Base-by-base conservation (phyloP, 768 basidiomycete species). In the Boletus sensibilis region DNA sequence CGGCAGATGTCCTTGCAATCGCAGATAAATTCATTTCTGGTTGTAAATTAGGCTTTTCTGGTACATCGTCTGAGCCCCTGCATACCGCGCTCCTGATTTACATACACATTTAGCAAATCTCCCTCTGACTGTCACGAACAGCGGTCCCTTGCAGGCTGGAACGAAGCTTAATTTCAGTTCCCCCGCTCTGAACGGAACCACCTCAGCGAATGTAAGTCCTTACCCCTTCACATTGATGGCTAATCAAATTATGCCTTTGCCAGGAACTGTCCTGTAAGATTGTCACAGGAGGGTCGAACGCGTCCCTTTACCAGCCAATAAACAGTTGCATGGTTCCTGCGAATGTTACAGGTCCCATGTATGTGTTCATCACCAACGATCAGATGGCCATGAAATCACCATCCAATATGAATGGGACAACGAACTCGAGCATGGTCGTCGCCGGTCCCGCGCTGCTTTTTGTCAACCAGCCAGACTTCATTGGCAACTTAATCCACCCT, bases 211-310 rank as follows among this genome's bases (percentile, higher is more conserved):
- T 31, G 80, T 81, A 63, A 72, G 78, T 69, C 29, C 13, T 37
- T 47, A 29, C 11, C 41, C 14, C n/a, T 29, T 20, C 29, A 10
- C n/a, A 11, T 20, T 25, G 47, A 49, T 23, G 58, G n/a, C 61
- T 39, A 23, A 59, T n/a, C 59, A 41, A 43, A 57, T 13, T 56
- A 47, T 51, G 51, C 14, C 18, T 16, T 42, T 34, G 20, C 37
- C 64, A 88, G 86, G 67, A 64, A 58, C 66, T 88, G 34, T 82
- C 77, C 73, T 92, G 91, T 72, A 86, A 92, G 73, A 90, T 93
- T 82, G 70, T 93, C 62, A 60, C 83, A 53, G 91, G 88, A 31
- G 87, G 86, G 29, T 50, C 73, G 18, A 68, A 83, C 48, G 69
- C 70, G 65, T 74, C 90, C 5, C 74, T 89, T 64, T 65, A 81